Evolutionary conservation across 140 eudicot species (phyloP), one percentile per base, ranked within the genome.

Genomic region (Bidens hawaiensis): DNA sequence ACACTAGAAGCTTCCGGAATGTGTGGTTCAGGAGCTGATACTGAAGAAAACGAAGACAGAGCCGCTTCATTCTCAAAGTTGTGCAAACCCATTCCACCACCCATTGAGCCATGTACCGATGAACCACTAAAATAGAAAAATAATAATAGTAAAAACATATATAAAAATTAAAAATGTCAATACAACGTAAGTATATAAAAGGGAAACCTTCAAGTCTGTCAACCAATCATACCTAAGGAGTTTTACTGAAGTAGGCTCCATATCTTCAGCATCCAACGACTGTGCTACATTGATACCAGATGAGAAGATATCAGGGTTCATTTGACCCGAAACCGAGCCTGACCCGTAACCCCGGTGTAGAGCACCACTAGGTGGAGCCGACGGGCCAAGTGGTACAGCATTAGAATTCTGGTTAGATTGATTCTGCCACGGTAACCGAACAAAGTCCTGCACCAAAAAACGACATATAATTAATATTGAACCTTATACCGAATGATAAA

Each of bases 351-450:
- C 82, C 27, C 93, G 81, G 5, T 87, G 83, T 25, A 88, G 42
- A 40, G 81, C 75, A 59, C 82, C 86, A 73, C 73, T 60, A 22
- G 90, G 63, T 33, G 95, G 69, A 66, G 70, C 66, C 16, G 95
- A 78, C 55, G 86, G 83, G 31, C 76, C 88, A 71, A 78, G 76
- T 25, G 87, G 75, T 21, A 63, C 82, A 65, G 81, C 56, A 73
- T 60, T 93, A 25, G 88, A 60, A 60, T 60, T 88, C 63, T 81
- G 97, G 76, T 68, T 71, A 8, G 97, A 66, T 18, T 82, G 94
- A 65, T 83, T 94, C 75, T 88, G 97, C 84, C 90, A 87, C 6
- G 99, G 99, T 66, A 88, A 73, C 25, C 97, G 82, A 59, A 84
- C 97, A 83, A 94, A 94, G 79, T 94, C 99, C 99, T 94, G 63